Percentiles rank a stretch among this genome's conserved stretches.
phyloP scores from a whole-genome alignment of 2,329 filamentous ascomycete genomes.

The Aspergillus pseudotamarii region DNA sequence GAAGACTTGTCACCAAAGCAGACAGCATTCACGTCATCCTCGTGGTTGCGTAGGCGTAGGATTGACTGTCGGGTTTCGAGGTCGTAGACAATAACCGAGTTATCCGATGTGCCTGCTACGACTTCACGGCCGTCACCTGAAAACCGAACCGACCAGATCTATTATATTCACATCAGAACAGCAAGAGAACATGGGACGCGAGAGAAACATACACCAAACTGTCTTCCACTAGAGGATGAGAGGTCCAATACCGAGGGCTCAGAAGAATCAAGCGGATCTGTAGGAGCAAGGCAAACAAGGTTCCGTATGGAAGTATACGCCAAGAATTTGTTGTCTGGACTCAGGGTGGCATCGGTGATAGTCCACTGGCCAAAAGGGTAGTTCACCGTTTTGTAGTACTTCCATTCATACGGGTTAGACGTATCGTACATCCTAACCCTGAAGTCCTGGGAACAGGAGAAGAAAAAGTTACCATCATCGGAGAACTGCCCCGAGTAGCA shows the following conservation, averaged over 20 bases:
- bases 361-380: constrained; percentile 94
- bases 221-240: constrained; percentile 50
- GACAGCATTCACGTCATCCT: constrained; percentile 92
- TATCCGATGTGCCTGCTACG: constrained; percentile 80
- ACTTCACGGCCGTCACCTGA: constrained; percentile 89
- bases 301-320: constrained; percentile 89
- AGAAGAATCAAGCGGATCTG: constrained; percentile 78
- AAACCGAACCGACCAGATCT: constrained; percentile 90
- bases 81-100: constrained; percentile 86
- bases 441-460: constrained; percentile 88
- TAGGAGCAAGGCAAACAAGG: constrained; percentile 81
- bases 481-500: constrained; percentile 97
- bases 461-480: constrained; percentile 97
- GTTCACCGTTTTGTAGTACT: constrained; percentile 85
- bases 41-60: constrained; percentile 75
- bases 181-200: background rate
- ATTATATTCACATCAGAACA: constrained; percentile 23
- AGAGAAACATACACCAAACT: constrained; percentile 47
- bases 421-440: constrained; percentile 97
- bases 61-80: constrained; percentile 78
- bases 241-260: constrained; percentile 82
- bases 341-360: constrained; percentile 88
- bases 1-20: constrained; percentile 89
- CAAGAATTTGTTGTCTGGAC: constrained; percentile 87
- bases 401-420: constrained; percentile 92